Percentiles rank a stretch among this genome's conserved stretches.
phyloP scores from a whole-genome alignment of 202 grass and related monocot species.

The Saccharum hybrid region DNA sequence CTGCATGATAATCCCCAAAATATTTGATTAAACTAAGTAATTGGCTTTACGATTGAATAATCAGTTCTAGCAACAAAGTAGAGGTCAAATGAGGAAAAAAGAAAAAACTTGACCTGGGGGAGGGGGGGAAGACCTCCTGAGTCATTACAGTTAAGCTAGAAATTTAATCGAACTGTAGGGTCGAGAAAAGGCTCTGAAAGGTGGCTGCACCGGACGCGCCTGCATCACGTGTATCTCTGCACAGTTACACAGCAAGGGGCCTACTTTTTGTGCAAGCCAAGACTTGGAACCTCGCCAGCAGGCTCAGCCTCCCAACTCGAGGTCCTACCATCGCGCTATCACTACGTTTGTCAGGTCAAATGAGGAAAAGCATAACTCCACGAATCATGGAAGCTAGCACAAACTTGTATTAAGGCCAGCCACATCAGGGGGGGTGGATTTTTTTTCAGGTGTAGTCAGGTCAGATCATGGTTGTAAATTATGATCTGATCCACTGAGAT shows the following conservation, averaged over 20 bases:
- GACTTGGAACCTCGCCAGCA: neutral
- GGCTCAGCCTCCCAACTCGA: neutral
- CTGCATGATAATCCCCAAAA: slow-evolving; percentile 54
- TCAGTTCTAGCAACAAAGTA: slow-evolving; percentile 19
- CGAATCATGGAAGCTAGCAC: slow-evolving; percentile 1
- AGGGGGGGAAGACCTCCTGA: neutral
- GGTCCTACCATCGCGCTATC: neutral
- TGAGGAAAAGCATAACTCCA: slow-evolving; percentile 12
- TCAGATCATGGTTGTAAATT: too few species aligned
- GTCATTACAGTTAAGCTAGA: neutral
- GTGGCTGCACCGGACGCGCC: neutral
- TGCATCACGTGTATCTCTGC: neutral
- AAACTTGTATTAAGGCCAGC: neutral
- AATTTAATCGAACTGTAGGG: neutral
- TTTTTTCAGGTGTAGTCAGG: too few species aligned
- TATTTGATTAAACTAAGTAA: slow-evolving; percentile 45
- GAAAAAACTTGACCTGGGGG: neutral
- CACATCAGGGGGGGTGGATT: neutral
- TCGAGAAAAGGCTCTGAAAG: neutral
- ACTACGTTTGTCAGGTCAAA: neutral
- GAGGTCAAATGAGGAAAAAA: neutral
- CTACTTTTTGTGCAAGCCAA: neutral
- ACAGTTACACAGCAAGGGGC: neutral
- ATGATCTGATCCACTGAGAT: too few species aligned
- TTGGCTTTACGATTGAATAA: slow-evolving; percentile 22